A percentile compares a stretch with the other conserved stretches of the same genome.
These are phyloP conservation scores for Sporothrix brasiliensis DNA, from an alignment of 2,329 filamentous ascomycete genomes.

Conservation along the genomic window DNA sequence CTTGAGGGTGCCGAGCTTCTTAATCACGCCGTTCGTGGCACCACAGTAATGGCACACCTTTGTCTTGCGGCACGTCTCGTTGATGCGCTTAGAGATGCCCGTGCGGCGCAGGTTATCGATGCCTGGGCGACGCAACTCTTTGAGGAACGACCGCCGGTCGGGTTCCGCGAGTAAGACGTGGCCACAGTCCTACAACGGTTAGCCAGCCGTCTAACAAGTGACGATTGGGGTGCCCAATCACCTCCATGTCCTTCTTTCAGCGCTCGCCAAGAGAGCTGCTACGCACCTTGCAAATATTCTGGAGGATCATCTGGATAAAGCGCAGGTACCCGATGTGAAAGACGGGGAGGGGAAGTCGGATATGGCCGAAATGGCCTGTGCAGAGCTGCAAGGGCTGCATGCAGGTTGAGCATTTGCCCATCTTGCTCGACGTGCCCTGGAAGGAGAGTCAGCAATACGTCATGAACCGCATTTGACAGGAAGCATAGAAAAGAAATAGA, in stretches of 20 bases:
- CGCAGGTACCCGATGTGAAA: slow-evolving; percentile 97
- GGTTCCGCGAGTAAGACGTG: slow-evolving; percentile 78
- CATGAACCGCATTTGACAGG: slow-evolving; percentile 16
- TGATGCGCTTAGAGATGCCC: slow-evolving; percentile 84
- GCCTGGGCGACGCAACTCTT: slow-evolving; percentile 74
- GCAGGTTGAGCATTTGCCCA: slow-evolving; percentile 78
- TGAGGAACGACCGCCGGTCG: slow-evolving; percentile 76
- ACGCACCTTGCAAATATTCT: slow-evolving; percentile 85
- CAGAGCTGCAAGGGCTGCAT: slow-evolving; percentile 79
- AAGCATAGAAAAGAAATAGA: slow-evolving; percentile 10
- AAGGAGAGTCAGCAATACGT: background rate
- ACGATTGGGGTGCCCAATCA: background rate
- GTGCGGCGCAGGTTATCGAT: slow-evolving; percentile 84
- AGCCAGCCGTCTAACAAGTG: slow-evolving; percentile 40
- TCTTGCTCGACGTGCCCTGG: slow-evolving; percentile 82
- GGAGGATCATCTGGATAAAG: slow-evolving; percentile 86
- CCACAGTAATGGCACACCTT: slow-evolving; percentile 80
- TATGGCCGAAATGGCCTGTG: slow-evolving; percentile 93
- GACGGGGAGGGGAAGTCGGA: slow-evolving; percentile 84
- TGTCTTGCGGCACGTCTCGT: slow-evolving; percentile 85
- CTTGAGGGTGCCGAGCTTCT: slow-evolving; percentile 90
- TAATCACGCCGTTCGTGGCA: slow-evolving; percentile 84
- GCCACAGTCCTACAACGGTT: slow-evolving; percentile 65
- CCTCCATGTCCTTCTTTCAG: too few relatives aligned
- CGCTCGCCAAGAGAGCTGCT: background rate